Evolutionary conservation across 2,329 filamentous ascomycete genomes (phyloP), one percentile per base, ranked within the genome.

Genomic region (Myrmaecium sp.): DNA sequence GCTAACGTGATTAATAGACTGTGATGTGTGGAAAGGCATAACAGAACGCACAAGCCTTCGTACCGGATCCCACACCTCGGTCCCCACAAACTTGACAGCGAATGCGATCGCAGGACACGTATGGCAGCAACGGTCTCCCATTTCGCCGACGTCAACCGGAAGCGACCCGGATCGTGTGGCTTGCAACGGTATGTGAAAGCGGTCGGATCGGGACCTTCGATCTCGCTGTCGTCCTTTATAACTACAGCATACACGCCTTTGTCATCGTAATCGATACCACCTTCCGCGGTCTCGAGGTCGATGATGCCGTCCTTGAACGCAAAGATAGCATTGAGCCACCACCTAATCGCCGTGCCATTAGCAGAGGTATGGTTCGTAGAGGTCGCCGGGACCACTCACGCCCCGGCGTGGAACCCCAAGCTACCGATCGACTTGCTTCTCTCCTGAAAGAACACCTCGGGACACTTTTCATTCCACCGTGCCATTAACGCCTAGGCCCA

Each of bases 301-400:
- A 62, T 58, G 24, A 63, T 61, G 21, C 59, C 58, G 24, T 50
- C 57, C 17, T 53, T 49, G 22, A 54, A 52, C 5, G 59, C 59
- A 31, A 61, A 61, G 9, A 60, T 39, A 14, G 53, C 35, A 26
- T 52, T 58, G 34, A 63, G 57, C 59, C 59, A 63, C 59, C 59
- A 63, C 15, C 58, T 62, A 22, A n/a, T 15, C 12, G 7, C 9
- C 13, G 9, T 6, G n/a, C 16, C n/a, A 17, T 27, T 17, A 23
- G 11, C 12, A n/a, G n/a, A n/a, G n/a, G 9, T 12, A 22, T 11
- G 14, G 2, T 17, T 14, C 17, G n/a, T 6, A 4, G 1, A 14
- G 8, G 8, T 4, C n/a, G 8, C 5, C 14, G 24, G 6, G 2
- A 12, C 11, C 1, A 49, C 55, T 40, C 33, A 62, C 58, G 52